phyloP scores from a whole-genome alignment of 768 basidiomycete species.

The Termitomyces titanicus region DNA sequence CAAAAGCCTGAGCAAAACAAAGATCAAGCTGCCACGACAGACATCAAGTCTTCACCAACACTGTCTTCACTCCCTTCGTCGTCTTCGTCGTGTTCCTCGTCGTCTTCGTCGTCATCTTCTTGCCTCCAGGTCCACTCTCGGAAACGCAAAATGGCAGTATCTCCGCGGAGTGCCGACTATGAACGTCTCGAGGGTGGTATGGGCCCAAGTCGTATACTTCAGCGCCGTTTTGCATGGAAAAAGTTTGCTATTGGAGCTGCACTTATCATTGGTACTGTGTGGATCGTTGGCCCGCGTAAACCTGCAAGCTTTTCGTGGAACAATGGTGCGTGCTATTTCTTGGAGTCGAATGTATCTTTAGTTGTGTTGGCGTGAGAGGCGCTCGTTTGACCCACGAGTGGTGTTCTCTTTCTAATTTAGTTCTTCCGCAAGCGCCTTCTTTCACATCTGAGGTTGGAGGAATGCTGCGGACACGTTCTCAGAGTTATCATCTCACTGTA shows the following conservation, averaged over 20 bases:
- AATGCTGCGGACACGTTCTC: too few species aligned
- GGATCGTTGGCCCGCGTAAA: slow-evolving; percentile 56
- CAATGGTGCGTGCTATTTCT: too few species aligned
- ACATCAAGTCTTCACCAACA: slow-evolving; percentile 6
- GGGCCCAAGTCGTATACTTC: slow-evolving; percentile 38
- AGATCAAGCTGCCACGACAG: slow-evolving; percentile 3
- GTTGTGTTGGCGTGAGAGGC: too few species aligned
- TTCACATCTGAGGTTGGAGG: too few species aligned
- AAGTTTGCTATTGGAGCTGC: slow-evolving; percentile 60
- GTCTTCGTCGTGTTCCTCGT: slow-evolving; percentile 1
- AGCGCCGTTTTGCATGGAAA: slow-evolving; percentile 51
- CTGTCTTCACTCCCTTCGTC: slow-evolving; percentile 1
- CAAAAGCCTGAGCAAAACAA: neutral
- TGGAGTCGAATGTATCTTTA: too few species aligned
- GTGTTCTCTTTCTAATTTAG: too few species aligned
- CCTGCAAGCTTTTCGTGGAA: slow-evolving; percentile 14
- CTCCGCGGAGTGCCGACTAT: slow-evolving; percentile 44
- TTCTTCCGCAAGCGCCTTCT: too few species aligned
- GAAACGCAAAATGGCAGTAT: slow-evolving; percentile 17
- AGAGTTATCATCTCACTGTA: too few species aligned
- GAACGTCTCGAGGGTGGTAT: slow-evolving; percentile 61
- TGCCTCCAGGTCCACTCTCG: neutral
- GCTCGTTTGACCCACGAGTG: too few species aligned
- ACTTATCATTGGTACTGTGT: slow-evolving; percentile 56
- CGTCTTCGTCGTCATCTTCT: slow-evolving; percentile 1